Percentiles rank a stretch among this genome's conserved stretches.
Evolutionary conservation across 148 eudicot species (phyloP).

Genomic region (Rheum nobile): DNA sequence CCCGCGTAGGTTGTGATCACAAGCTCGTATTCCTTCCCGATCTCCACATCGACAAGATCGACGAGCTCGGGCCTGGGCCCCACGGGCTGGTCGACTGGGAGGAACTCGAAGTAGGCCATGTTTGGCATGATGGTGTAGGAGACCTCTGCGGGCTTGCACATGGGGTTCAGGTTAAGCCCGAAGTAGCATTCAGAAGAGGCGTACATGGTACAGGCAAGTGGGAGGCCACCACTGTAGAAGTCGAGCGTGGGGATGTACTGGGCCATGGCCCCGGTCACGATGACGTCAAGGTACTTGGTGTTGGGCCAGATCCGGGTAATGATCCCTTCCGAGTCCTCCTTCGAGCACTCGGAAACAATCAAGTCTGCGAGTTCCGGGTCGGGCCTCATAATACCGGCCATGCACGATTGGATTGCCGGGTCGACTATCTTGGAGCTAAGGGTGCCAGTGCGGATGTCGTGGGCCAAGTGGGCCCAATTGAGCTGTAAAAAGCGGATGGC

Average conservation of each 20-base stretch:
- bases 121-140: slow-evolving; percentile 93
- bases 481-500: slow-evolving; percentile 92
- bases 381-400: slow-evolving; percentile 32
- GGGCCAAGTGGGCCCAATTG: slow-evolving; percentile 41
- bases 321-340: slow-evolving; percentile 65
- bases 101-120: slow-evolving; percentile 87
- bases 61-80: slow-evolving; percentile 28
- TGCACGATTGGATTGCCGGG: slow-evolving; percentile 18
- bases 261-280: slow-evolving; percentile 87
- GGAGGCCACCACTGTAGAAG: slow-evolving; percentile 69
- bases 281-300: slow-evolving; percentile 67
- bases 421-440: slow-evolving; percentile 36
- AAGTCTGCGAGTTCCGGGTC: slow-evolving; percentile 47
- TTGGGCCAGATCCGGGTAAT: slow-evolving; percentile 75
- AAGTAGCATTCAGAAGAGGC: slow-evolving; percentile 79
- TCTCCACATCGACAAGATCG: slow-evolving; percentile 59
- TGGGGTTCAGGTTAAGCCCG: slow-evolving; percentile 71
- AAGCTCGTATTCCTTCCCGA: slow-evolving; percentile 77
- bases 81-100: slow-evolving; percentile 33
- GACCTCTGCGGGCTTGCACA: slow-evolving; percentile 67
- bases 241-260: slow-evolving; percentile 73
- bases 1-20: slow-evolving; percentile 88
- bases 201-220: slow-evolving; percentile 68
- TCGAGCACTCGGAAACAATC: slow-evolving; percentile 25
- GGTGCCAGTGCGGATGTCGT: slow-evolving; percentile 48